These are phyloP conservation scores for Neolentinus lepideus DNA, from an alignment of 1,284 basidiomycete species.

Conservation along the genomic window DNA sequence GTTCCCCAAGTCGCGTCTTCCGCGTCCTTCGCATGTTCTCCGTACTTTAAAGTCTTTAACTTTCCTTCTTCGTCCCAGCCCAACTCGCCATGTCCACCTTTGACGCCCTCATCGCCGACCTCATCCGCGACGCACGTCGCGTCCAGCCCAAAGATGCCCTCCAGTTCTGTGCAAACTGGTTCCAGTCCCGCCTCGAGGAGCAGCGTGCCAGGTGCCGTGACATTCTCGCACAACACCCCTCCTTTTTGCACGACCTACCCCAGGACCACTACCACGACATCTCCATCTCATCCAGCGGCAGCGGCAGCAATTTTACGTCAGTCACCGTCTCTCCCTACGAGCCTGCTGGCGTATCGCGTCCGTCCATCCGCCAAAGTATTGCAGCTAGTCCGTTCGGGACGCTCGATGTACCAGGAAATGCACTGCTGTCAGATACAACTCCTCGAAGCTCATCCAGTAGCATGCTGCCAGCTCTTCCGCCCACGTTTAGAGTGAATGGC, in stretches of 20 bases:
- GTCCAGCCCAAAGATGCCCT: conserved; percentile 85
- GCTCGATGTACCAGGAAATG: conserved; percentile 71
- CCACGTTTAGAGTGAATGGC: conserved; percentile 51
- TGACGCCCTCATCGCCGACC: conserved; percentile 74
- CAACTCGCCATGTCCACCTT: conserved; percentile 51
- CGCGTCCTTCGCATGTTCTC: not conserved
- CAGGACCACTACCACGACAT: conserved; percentile 53
- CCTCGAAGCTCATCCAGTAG: conserved; percentile 7
- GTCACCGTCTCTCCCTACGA: conserved; percentile 42
- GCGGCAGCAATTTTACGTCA: conserved; percentile 14
- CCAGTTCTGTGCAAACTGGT: conserved; percentile 96
- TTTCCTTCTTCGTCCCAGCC: not conserved
- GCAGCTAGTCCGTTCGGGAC: conserved; percentile 69
- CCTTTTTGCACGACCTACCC: conserved; percentile 44
- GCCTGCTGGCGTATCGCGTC: conserved; percentile 37
- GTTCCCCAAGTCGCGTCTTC: not conserved
- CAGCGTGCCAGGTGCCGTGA: conserved; percentile 70
- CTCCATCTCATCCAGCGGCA: conserved; percentile 27
- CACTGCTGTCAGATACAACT: conserved; percentile 42
- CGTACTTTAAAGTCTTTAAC: not conserved
- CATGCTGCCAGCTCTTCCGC: conserved; percentile 22
- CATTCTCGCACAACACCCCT: conserved; percentile 44
- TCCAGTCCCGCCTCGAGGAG: conserved; percentile 81
- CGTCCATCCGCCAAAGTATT: conserved; percentile 39
- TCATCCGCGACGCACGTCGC: conserved; percentile 81